A percentile compares a stretch with the other conserved stretches of the same genome.
Evolutionary conservation across 495 filamentous ascomycete species (phyloP).

Genomic region (Rhizodiscina lignyota): DNA sequence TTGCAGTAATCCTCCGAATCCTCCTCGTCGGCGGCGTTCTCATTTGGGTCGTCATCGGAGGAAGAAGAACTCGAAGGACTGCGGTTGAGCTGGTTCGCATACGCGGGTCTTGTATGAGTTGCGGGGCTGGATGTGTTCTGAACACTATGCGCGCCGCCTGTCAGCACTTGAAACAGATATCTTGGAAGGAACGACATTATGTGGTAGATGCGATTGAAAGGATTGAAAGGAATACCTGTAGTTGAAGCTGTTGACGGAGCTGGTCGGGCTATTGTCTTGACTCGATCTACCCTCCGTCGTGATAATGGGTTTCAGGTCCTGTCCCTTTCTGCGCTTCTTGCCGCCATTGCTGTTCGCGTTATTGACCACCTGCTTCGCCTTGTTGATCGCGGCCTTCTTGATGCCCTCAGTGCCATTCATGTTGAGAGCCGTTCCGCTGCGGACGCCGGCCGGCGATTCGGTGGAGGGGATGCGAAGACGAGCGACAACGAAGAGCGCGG

Average conservation of each 20-base stretch:
- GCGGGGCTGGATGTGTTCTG: slow-evolving; percentile 27
- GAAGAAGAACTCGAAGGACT: slow-evolving; percentile 70
- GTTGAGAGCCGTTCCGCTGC: too few relatives aligned
- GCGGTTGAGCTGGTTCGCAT: slow-evolving; percentile 39
- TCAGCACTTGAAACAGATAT: slow-evolving; percentile 37
- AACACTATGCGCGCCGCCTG: slow-evolving; percentile 45
- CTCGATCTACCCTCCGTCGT: slow-evolving; percentile 23
- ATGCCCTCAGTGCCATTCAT: slow-evolving; percentile 60
- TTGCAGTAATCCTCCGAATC: slow-evolving; percentile 99
- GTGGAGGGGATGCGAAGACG: too few relatives aligned
- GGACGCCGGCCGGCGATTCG: too few relatives aligned
- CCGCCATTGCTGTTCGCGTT: slow-evolving; percentile 23
- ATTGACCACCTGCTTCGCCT: slow-evolving; percentile 56
- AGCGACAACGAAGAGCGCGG: too few relatives aligned
- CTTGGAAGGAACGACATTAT: slow-evolving; percentile 24
- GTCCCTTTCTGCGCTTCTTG: slow-evolving; percentile 24
- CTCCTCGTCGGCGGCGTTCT: slow-evolving; percentile 93
- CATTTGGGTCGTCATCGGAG: slow-evolving; percentile 58
- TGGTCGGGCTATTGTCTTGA: slow-evolving; percentile 21
- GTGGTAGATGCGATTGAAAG: slow-evolving; percentile 3
- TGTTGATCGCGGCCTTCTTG: slow-evolving; percentile 60
- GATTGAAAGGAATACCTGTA: slow-evolving; percentile 8
- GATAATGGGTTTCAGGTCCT: slow-evolving; percentile 24
- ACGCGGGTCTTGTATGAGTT: slow-evolving; percentile 29
- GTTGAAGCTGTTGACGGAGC: slow-evolving; percentile 9